These are phyloP conservation scores for Poronia punctata DNA, from an alignment of 495 filamentous ascomycete species.

Conservation along the genomic window DNA sequence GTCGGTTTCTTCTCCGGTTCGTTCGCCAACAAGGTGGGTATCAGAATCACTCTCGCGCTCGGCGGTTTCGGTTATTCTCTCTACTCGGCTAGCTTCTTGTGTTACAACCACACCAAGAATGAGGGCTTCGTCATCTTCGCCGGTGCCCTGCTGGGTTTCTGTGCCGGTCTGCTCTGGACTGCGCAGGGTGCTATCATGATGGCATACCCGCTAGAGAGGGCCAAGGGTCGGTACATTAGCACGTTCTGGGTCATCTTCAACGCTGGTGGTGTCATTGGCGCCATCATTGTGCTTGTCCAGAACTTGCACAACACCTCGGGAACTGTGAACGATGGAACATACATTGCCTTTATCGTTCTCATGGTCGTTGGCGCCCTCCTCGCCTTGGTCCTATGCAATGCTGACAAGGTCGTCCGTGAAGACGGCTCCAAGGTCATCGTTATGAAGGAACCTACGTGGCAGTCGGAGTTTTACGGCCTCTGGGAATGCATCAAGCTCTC, in stretches of 20 bases:
- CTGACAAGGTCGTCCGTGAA: constrained; percentile 65
- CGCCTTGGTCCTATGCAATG: constrained; percentile 66
- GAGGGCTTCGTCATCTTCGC: constrained; percentile 71
- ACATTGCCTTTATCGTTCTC: constrained; percentile 83
- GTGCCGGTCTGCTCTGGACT: constrained; percentile 83
- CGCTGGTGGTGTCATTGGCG: constrained; percentile 82
- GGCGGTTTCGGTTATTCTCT: constrained; percentile 84
- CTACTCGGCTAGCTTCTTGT: constrained; percentile 71
- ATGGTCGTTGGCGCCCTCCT: constrained; percentile 68
- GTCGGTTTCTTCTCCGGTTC: constrained; percentile 85
- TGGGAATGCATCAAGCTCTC: constrained; percentile 64
- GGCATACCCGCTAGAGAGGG: constrained; percentile 74
- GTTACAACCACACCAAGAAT: constrained; percentile 75
- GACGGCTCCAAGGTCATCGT: constrained; percentile 77
- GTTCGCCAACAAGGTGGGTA: constrained; percentile 68
- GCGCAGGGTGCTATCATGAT: constrained; percentile 96
- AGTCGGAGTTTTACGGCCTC: constrained; percentile 70
- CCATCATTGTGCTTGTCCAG: constrained; percentile 73
- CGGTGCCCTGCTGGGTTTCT: constrained; percentile 66
- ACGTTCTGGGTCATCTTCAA: constrained; percentile 97
- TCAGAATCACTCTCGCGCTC: constrained; percentile 64
- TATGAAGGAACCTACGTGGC: constrained; percentile 81
- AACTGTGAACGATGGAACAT: constrained; percentile 75
- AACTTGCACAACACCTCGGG: constrained; percentile 59
- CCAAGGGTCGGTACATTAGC: constrained; percentile 84